Evolutionary conservation across 352 stramenopile genomes (phyloP).

Genomic region (Phytophthora litchii): DNA sequence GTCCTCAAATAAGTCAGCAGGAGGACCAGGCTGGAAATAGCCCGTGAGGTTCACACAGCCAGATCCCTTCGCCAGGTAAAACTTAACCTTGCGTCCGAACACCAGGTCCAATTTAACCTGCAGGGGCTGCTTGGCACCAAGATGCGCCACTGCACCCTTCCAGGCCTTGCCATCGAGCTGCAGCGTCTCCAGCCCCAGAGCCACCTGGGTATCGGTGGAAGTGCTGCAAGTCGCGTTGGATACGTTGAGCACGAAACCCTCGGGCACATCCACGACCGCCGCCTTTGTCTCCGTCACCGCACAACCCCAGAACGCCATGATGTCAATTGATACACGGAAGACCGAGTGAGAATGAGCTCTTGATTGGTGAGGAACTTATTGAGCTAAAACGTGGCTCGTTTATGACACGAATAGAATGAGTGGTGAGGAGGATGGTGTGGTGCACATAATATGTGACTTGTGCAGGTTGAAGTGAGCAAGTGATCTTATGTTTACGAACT

Average conservation of each 20-base stretch:
- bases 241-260: conserved; percentile 70
- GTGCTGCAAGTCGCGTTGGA: conserved; percentile 50
- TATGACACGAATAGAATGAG: conserved; percentile 22
- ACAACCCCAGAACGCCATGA: conserved; percentile 64
- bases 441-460: conserved; percentile 23
- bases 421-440: conserved; percentile 37
- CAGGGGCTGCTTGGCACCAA: conserved; percentile 53
- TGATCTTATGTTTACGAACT: too few species aligned
- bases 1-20: conserved; percentile 43
- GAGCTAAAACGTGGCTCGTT: conserved; percentile 4
- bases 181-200: conserved; percentile 63
- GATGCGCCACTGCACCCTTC: conserved; percentile 72
- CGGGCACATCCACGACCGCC: conserved; percentile 51
- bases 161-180: conserved; percentile 67
- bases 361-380: conserved; percentile 7
- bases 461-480: conserved; percentile 18
- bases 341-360: conserved; percentile 9
- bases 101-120: conserved; percentile 87
- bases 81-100: conserved; percentile 77
- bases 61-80: conserved; percentile 66
- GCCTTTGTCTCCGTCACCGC: conserved; percentile 66
- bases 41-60: conserved; percentile 76
- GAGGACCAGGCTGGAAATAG: conserved; percentile 81
- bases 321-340: conserved; percentile 11
- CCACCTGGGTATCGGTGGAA: conserved; percentile 37